phyloP scores from a whole-genome alignment of 106 monocot species.

The Allium sativum region DNA sequence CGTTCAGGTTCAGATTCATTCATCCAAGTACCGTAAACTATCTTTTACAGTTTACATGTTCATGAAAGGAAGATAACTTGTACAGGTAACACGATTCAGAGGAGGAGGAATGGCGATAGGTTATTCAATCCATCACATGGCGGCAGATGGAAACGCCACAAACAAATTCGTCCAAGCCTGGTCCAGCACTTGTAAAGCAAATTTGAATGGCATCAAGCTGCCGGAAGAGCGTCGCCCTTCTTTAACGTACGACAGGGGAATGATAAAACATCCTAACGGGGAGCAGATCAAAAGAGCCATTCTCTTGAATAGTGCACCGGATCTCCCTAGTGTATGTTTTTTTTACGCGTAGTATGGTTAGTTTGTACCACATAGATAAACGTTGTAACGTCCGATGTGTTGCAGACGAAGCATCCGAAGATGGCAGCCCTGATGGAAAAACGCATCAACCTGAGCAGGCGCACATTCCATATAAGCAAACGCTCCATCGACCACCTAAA shows the following conservation, averaged over 20 bases:
- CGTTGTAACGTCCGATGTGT: too few species aligned
- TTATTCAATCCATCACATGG: conserved; percentile 26
- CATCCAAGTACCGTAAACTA: too few species aligned
- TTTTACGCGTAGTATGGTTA: too few species aligned
- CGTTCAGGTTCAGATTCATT: conserved; percentile 2
- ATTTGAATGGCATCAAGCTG: not conserved
- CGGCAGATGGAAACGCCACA: conserved; percentile 22
- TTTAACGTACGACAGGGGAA: conserved; percentile 14
- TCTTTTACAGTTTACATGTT: too few species aligned
- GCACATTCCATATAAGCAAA: not conserved
- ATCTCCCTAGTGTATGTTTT: conserved; percentile 6
- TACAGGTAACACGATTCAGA: conserved; percentile 15
- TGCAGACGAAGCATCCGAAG: too few species aligned
- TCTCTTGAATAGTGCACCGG: conserved; percentile 9
- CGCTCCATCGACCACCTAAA: not conserved
- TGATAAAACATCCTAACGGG: conserved; percentile 14
- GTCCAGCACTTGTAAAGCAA: conserved; percentile 11
- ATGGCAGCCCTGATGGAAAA: not conserved
- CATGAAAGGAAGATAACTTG: too few species aligned
- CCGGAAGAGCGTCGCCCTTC: not conserved
- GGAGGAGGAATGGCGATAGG: conserved; percentile 29
- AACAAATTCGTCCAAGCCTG: conserved; percentile 29
- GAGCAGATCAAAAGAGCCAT: conserved; percentile 9
- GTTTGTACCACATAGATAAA: too few species aligned
- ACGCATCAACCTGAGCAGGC: not conserved